Evolutionary conservation across 768 basidiomycete species (phyloP), one percentile per base, ranked within the genome.

Genomic region (Macrocybe gigantea): DNA sequence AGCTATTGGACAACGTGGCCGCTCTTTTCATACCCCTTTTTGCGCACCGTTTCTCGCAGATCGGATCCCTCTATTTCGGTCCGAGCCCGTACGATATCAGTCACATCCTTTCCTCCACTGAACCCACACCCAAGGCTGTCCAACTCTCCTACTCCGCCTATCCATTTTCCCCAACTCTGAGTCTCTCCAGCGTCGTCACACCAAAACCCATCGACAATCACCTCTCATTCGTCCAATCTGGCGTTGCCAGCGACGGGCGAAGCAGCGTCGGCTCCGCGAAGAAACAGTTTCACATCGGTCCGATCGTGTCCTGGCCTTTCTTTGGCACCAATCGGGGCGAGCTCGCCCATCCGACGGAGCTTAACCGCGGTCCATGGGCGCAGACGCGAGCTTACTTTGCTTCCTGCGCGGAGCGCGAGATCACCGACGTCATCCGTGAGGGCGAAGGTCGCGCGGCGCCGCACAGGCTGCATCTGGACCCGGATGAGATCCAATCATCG

Each of bases 241-340:
- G 34, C 54, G 54, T 8, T 32, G 56, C 40, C 51, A 44, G n/a
- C 34, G 22, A 22, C 22, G 22, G 22, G 22, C 22, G 22, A 22
- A 22, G 22, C 22, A 22, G 22, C 22, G 22, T 22, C 22, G 22
- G 22, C 22, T 42, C 40, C 52, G 22, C 38, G 53, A 43, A 40
- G 42, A 15, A 62, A 33, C 69, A 75, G 44, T 79, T 75, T 63
- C 78, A 83, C 43, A 72, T 91, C 38, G 89, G 89, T 3, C 85
- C 85, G 6, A 92, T 93, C 57, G 79, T 92, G 43, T 90, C 88
- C 3, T 93, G 90, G 89, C 85, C 89, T 1, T 93, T 92, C 73
- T 93, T 93, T 60, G 89, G 89, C 40, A 85, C 87, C 4, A 82
- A 84, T 53, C 76, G 90, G 36, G 89, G 89, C 32, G 83, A 87